A percentile compares a stretch with the other conserved stretches of the same genome.
Conservation (phyloP, 139 green algal species). For the Desmodesmus armatus region DNA sequence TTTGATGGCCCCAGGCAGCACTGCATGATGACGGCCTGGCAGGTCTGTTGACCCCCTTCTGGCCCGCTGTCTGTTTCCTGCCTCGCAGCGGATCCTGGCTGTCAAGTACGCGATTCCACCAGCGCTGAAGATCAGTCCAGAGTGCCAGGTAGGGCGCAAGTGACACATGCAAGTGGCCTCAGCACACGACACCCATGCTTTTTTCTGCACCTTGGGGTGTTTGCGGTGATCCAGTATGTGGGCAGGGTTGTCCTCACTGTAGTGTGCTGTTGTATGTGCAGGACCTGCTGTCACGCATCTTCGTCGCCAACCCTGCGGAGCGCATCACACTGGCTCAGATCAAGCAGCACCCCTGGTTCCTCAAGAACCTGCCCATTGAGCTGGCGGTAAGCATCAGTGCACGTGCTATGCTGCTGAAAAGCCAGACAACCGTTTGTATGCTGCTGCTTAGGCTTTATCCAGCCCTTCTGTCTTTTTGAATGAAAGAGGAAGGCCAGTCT, state of each 20-base stretch:
- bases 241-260: too few species aligned
- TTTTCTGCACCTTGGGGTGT: too few species aligned
- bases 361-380: conserved; percentile 90
- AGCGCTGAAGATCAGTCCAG: conserved; percentile 76
- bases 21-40: background rate
- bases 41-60: background rate
- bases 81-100: conserved; percentile 88
- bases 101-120: conserved; percentile 89
- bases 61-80: background rate
- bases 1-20: background rate
- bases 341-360: conserved; percentile 89
- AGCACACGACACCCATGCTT: too few species aligned
- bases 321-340: conserved; percentile 90
- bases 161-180: too few species aligned
- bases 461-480: too few species aligned
- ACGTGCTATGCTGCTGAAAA: background rate
- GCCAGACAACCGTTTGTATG: too few species aligned
- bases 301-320: conserved; percentile 82
- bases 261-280: too few species aligned
- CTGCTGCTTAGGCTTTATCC: too few species aligned
- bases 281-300: conserved; percentile 90
- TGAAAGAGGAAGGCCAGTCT: too few species aligned
- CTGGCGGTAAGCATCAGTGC: conserved; percentile 69
- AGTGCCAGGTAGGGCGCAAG: too few species aligned
- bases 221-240: too few species aligned